Evolutionary conservation across 2,329 filamentous ascomycete species (phyloP).

Genomic region (Aspergillus arachidicola): DNA sequence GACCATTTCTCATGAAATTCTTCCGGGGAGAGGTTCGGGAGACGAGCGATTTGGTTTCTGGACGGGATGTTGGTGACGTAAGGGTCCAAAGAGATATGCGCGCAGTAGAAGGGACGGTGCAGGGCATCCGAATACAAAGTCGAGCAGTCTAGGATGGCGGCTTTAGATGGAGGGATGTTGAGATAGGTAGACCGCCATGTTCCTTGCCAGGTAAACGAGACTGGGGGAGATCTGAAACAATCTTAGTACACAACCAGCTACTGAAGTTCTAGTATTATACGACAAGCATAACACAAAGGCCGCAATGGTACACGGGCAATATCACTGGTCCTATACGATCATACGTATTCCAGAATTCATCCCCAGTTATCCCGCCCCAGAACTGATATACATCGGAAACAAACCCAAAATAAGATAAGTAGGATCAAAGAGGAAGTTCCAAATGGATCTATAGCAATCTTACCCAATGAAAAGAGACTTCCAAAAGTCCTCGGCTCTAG

Average conservation of each 20-base stretch:
- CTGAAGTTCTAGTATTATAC: conserved; percentile 11
- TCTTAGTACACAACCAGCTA: conserved; percentile 8
- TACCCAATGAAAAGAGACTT: conserved; percentile 82
- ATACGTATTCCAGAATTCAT: neutral
- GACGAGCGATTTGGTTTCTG: conserved; percentile 70
- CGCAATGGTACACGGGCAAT: neutral
- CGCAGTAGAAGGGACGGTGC: conserved; percentile 87
- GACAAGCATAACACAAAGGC: neutral
- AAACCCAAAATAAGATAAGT: neutral
- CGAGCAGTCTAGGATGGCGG: conserved; percentile 68
- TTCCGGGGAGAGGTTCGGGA: conserved; percentile 68
- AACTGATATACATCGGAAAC: neutral
- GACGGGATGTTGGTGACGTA: conserved; percentile 73
- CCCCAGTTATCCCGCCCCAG: neutral
- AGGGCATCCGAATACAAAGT: conserved; percentile 87
- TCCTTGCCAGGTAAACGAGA: conserved; percentile 69
- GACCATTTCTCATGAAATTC: conserved; percentile 79
- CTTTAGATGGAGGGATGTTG: conserved; percentile 55
- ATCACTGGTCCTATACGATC: neutral
- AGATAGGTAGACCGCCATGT: conserved; percentile 84
- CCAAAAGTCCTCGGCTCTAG: conserved; percentile 84
- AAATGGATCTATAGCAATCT: conserved; percentile 46
- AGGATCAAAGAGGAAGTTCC: neutral
- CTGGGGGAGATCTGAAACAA: conserved; percentile 31
- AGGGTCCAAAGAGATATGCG: conserved; percentile 68